phyloP scores from a whole-genome alignment of 495 filamentous ascomycete genomes.

The Aspergillus ostianus region DNA sequence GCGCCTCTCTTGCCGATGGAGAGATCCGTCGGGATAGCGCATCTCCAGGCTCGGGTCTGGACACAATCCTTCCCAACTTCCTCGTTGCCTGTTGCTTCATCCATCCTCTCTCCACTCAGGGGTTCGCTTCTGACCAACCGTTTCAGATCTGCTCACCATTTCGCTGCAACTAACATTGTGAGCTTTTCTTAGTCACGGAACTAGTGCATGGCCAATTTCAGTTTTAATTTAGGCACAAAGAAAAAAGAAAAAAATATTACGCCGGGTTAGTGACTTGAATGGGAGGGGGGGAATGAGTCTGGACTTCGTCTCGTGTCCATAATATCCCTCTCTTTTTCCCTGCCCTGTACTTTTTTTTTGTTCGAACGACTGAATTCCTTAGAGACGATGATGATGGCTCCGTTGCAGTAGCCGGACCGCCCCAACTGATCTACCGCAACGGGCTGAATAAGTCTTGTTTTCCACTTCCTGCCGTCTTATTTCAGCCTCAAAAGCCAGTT shows the following conservation, averaged over 20 bases:
- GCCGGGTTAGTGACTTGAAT: constrained; percentile 1
- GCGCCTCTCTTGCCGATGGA: neutral
- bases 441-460: neutral
- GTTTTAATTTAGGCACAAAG: constrained; percentile 20
- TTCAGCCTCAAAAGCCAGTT: neutral
- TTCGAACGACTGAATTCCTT: neutral
- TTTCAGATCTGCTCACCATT: constrained; percentile 17
- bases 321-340: neutral
- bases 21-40: neutral
- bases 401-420: neutral
- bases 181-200: constrained; percentile 5
- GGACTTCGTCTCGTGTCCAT: constrained; percentile 5
- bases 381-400: neutral
- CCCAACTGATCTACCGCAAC: neutral
- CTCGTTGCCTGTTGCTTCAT: neutral
- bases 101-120: constrained; percentile 6
- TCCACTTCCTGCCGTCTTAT: neutral
- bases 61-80: neutral
- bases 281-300: neutral
- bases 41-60: neutral
- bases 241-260: constrained; percentile 6
- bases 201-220: constrained; percentile 14
- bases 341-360: neutral
- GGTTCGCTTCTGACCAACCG: constrained; percentile 9
- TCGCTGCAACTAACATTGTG: constrained; percentile 7